Conservation (phyloP, 2,329 filamentous ascomycete species). For the Ramularia endophylla region DNA sequence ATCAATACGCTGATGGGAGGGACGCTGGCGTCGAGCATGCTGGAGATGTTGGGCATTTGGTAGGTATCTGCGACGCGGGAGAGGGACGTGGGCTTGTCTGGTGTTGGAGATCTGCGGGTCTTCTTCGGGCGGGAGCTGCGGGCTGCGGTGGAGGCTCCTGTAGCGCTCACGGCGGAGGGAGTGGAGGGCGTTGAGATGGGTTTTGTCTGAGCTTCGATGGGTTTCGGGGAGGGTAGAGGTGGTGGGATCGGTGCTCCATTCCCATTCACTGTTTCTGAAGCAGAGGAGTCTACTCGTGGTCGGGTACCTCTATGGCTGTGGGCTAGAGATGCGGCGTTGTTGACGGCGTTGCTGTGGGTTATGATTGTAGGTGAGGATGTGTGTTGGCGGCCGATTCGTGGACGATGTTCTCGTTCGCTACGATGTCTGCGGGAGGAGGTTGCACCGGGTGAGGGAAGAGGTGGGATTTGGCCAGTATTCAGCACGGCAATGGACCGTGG, state of each 20-base stretch:
- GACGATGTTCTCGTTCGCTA: conserved; percentile 36
- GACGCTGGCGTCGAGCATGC: conserved; percentile 69
- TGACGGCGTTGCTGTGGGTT: conserved; percentile 33
- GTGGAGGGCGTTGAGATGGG: conserved; percentile 28
- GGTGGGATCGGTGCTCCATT: conserved; percentile 39
- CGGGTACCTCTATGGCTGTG: too few relatives aligned
- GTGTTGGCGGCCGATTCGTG: conserved; percentile 62
- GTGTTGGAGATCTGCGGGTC: conserved; percentile 18
- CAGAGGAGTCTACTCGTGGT: conserved; percentile 36
- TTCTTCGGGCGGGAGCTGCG: conserved; percentile 21
- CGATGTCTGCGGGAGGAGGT: conserved; percentile 37
- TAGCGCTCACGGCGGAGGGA: conserved; percentile 29
- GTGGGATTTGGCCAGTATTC: conserved; percentile 70
- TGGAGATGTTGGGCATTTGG: conserved; percentile 17
- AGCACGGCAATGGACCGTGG: conserved; percentile 72
- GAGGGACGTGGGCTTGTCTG: conserved; percentile 18
- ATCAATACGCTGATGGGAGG: conserved; percentile 97
- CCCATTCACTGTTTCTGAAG: conserved; percentile 39
- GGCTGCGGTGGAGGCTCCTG: conserved; percentile 31
- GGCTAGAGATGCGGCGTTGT: conserved; percentile 25
- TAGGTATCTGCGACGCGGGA: conserved; percentile 15
- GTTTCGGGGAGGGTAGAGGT: conserved; percentile 52
- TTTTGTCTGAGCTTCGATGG: conserved; percentile 29
- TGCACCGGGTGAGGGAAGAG: conserved; percentile 76
- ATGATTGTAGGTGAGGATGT: conserved; percentile 75